Percentiles rank a stretch among this genome's conserved stretches.
These are phyloP conservation scores for Geosmithia morbida DNA, from an alignment of 2,329 filamentous ascomycete species.

Conservation along the genomic window DNA sequence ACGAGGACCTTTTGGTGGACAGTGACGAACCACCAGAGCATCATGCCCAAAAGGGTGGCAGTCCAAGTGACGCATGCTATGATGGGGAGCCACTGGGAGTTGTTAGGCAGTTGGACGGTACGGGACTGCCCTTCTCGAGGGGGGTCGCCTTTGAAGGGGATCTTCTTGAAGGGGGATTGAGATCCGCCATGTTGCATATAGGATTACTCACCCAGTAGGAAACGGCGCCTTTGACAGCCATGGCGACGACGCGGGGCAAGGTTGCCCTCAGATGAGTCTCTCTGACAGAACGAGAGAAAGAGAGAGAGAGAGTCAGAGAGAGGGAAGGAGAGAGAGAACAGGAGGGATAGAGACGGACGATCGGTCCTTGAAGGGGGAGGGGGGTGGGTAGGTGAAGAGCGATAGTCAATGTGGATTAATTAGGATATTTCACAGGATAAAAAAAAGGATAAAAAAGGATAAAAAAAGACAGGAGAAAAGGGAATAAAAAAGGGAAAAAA, in stretches of 20 bases:
- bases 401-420: too few species aligned
- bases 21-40: slow-evolving; percentile 54
- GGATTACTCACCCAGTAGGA: slow-evolving; percentile 23
- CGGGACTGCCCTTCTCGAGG: too few species aligned
- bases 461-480: not conserved
- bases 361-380: not conserved
- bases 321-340: slow-evolving; percentile 4
- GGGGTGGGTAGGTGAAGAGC: not conserved
- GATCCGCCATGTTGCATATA: too few species aligned
- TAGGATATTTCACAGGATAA: too few species aligned
- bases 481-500: not conserved
- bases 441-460: too few species aligned
- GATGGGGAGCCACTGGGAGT: slow-evolving; percentile 46
- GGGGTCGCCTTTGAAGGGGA: too few species aligned
- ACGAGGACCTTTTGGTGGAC: slow-evolving; percentile 38
- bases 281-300: not conserved
- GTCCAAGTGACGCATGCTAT: slow-evolving; percentile 53
- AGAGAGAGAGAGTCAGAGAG: slow-evolving; percentile 2
- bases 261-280: not conserved
- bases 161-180: too few species aligned
- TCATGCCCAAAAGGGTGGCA: slow-evolving; percentile 52
- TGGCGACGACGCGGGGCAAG: slow-evolving; percentile 7
- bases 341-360: not conserved
- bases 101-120: too few species aligned
- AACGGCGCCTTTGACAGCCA: slow-evolving; percentile 15